Evolutionary conservation across 306 rosid species (phyloP).

Genomic region (Mimosa pudica): DNA sequence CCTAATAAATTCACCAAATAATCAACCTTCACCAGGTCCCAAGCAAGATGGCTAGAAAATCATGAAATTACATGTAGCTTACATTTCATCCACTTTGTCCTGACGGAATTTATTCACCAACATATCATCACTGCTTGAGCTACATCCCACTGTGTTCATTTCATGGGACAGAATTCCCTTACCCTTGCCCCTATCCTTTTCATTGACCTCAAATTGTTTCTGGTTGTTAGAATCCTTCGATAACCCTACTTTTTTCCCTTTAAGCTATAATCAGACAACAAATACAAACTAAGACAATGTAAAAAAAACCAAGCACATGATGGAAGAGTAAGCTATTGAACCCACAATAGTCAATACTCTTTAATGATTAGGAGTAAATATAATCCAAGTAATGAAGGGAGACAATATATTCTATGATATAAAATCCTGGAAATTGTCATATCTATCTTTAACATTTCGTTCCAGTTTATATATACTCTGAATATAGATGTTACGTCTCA

Average conservation of each 20-base stretch:
- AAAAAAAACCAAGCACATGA: conserved; percentile 21
- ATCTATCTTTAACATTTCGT: conserved; percentile 25
- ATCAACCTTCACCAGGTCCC: conserved; percentile 16
- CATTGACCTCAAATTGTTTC: conserved; percentile 29
- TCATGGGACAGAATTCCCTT: conserved; percentile 40
- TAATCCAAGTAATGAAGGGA: neutral
- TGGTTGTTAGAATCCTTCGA: conserved; percentile 36
- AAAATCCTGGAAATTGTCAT: conserved; percentile 17
- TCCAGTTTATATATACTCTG: conserved; percentile 9
- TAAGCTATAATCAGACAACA: conserved; percentile 44
- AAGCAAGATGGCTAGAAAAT: conserved; percentile 12
- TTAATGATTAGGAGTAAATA: conserved; percentile 1
- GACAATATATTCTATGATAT: conserved; percentile 8
- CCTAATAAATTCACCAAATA: conserved; percentile 42
- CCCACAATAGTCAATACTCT: neutral
- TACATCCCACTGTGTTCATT: conserved; percentile 34
- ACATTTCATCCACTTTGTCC: conserved; percentile 51
- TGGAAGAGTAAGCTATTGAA: conserved; percentile 17
- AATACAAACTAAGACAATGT: conserved; percentile 12
- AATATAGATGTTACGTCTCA: neutral
- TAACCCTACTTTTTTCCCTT: conserved; percentile 45
- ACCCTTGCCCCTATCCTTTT: conserved; percentile 38
- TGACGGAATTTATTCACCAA: conserved; percentile 31
- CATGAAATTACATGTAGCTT: conserved; percentile 32
- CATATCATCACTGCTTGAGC: conserved; percentile 38